Conservation (phyloP, 2,329 filamentous ascomycete species). For the Thielaviopsis populi region DNA sequence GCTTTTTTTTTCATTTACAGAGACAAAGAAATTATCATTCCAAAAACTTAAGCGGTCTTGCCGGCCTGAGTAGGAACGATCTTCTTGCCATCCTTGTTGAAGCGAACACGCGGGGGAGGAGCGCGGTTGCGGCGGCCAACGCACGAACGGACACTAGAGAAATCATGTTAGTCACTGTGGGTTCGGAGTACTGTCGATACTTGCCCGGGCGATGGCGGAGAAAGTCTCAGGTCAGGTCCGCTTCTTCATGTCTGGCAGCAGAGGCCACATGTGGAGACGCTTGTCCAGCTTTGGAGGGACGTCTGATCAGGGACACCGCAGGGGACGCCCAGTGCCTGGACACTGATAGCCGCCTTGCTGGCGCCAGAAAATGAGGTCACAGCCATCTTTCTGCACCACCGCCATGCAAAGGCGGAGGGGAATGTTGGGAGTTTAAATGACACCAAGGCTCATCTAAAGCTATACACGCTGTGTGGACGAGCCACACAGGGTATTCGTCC, state of each 20-base stretch:
- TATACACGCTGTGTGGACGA: conserved; percentile 11
- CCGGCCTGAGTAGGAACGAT: conserved; percentile 70
- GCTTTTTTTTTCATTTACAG: conserved; percentile 4
- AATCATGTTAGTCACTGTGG: conserved; percentile 28
- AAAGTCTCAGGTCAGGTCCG: background rate
- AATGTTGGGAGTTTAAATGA: conserved; percentile 25
- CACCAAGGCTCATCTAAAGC: conserved; percentile 43
- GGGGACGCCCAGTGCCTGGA: background rate
- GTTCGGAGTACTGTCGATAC: background rate
- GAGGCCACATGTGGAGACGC: conserved; percentile 1
- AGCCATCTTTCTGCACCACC: background rate
- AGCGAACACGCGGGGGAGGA: conserved; percentile 89
- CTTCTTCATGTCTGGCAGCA: conserved; percentile 1
- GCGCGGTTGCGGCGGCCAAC: conserved; percentile 98
- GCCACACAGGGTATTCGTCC: conserved; percentile 38
- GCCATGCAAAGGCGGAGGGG: conserved; percentile 18
- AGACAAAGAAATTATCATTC: background rate
- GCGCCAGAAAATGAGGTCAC: conserved; percentile 6
- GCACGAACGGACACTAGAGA: conserved; percentile 77
- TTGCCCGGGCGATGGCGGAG: background rate
- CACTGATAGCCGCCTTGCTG: background rate
- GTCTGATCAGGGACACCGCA: background rate
- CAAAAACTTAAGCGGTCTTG: conserved; percentile 34
- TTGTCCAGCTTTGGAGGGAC: conserved; percentile 13
- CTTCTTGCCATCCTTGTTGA: conserved; percentile 99